phyloP scores from a whole-genome alignment of 768 basidiomycete species.

The Leccinum rimulosum region DNA sequence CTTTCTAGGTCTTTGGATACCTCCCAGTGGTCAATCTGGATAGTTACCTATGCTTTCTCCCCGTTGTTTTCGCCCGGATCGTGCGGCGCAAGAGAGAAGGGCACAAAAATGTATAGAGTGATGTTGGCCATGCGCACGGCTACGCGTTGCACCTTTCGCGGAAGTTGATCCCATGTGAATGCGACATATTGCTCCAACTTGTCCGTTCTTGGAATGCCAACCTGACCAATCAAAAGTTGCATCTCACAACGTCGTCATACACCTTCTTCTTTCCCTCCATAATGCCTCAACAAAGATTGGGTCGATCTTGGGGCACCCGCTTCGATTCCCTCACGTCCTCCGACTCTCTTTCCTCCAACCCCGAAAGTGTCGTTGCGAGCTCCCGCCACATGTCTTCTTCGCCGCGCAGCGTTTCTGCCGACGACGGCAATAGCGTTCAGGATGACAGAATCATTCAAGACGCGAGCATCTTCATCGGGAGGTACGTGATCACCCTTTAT shows the following conservation, averaged over 20 bases:
- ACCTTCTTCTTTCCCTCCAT: slow-evolving; percentile 13
- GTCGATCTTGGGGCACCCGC: slow-evolving; percentile 68
- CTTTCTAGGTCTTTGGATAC: slow-evolving; percentile 12
- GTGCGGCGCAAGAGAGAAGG: slow-evolving; percentile 29
- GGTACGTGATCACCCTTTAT: slow-evolving; percentile 40
- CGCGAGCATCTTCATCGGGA: slow-evolving; percentile 83
- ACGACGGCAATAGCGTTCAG: slow-evolving; percentile 31
- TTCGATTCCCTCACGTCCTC: slow-evolving; percentile 62
- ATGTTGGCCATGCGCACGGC: slow-evolving; percentile 11
- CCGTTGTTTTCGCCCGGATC: slow-evolving; percentile 25
- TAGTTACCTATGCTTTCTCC: slow-evolving; percentile 11
- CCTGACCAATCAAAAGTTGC: slow-evolving; percentile 14
- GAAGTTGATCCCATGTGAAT: slow-evolving; percentile 24
- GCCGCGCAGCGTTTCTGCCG: slow-evolving; percentile 11
- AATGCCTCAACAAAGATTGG: slow-evolving; percentile 46
- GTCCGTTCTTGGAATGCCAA: slow-evolving; percentile 21
- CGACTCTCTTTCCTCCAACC: slow-evolving; percentile 42
- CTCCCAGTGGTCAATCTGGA: slow-evolving; percentile 7
- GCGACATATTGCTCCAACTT: slow-evolving; percentile 16
- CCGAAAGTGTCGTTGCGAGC: slow-evolving; percentile 14
- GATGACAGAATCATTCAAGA: slow-evolving; percentile 63
- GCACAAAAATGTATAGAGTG: slow-evolving; percentile 25
- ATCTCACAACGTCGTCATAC: slow-evolving; percentile 5
- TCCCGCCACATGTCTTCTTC: slow-evolving; percentile 15
- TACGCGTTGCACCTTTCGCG: slow-evolving; percentile 18